Percentiles rank a stretch among this genome's conserved stretches.
Evolutionary conservation across 1,284 basidiomycete genomes (phyloP).

Genomic region (Cryptococcus sp.): DNA sequence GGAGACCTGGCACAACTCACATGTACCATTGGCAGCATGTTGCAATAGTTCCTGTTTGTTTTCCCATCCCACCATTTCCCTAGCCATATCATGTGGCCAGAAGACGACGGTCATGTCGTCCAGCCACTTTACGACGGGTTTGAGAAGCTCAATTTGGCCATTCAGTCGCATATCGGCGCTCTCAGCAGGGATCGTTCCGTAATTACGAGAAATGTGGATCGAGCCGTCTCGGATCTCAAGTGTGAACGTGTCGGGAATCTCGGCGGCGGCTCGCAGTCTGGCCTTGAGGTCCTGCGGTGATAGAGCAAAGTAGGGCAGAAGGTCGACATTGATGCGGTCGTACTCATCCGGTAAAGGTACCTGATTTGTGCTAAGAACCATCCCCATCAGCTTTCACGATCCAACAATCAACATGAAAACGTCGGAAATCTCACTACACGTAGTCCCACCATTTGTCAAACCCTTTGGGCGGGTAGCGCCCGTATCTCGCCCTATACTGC

Average conservation of each 20-base stretch:
- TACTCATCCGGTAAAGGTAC: conserved; percentile 55
- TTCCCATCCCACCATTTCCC: conserved; percentile 55
- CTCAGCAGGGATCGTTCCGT: conserved; percentile 18
- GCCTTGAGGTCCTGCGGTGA: conserved; percentile 64
- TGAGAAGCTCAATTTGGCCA: conserved; percentile 44
- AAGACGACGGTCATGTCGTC: conserved; percentile 46
- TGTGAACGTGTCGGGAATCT: conserved; percentile 28
- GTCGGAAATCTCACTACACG: conserved; percentile 48
- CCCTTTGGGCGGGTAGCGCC: conserved; percentile 57
- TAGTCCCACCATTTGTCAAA: conserved; percentile 65
- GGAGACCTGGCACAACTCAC: no score
- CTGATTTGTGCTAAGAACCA: conserved; percentile 51
- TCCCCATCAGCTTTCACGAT: background rate
- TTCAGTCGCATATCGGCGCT: conserved; percentile 36
- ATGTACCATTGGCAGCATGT: conserved; percentile 11
- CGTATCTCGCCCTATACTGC: conserved; percentile 58
- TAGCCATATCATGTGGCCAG: conserved; percentile 55
- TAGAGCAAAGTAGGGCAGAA: conserved; percentile 41
- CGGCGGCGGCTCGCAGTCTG: conserved; percentile 57
- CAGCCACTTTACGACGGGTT: conserved; percentile 37
- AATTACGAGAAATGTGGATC: conserved; percentile 23
- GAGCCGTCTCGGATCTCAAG: conserved; percentile 31
- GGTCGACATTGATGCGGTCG: conserved; percentile 46
- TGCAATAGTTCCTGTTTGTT: conserved; percentile 54
- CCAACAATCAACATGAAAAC: background rate